These are phyloP conservation scores for Elaphomyces granulatus DNA, from an alignment of 495 filamentous ascomycete genomes.

Conservation along the genomic window DNA sequence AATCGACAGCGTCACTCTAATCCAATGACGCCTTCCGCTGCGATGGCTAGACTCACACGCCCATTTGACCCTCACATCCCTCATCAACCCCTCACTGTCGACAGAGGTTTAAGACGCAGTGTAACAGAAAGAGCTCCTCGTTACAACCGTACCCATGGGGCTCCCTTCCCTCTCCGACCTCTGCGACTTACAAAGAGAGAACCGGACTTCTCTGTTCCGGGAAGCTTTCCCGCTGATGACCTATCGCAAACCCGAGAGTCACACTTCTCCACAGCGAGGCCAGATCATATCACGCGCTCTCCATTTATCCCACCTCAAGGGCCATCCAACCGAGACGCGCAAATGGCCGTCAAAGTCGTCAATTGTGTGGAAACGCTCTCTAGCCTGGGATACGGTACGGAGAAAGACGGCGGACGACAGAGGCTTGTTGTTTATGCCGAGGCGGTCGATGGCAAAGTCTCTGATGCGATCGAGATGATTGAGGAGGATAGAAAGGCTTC, in stretches of 20 bases:
- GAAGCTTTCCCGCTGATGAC: conserved; percentile 20
- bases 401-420: conserved; percentile 25
- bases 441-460: conserved; percentile 31
- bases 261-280: not conserved
- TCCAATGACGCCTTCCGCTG: conserved; percentile 9
- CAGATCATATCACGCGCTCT: not conserved
- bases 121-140: conserved; percentile 18
- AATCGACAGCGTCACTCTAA: conserved; percentile 14
- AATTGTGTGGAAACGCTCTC: conserved; percentile 32
- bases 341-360: conserved; percentile 16
- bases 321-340: not conserved
- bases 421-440: conserved; percentile 39
- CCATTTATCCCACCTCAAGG: not conserved
- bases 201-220: conserved; percentile 13
- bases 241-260: not conserved
- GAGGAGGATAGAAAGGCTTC: conserved; percentile 40
- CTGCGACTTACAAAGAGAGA: not conserved
- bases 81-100: conserved; percentile 1
- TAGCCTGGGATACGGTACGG: conserved; percentile 36
- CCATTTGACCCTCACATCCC: conserved; percentile 13
- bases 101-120: conserved; percentile 12
- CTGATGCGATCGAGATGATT: conserved; percentile 42
- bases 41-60: conserved; percentile 8
- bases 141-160: conserved; percentile 8
- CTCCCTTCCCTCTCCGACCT: conserved; percentile 3